phyloP scores from a whole-genome alignment of 2,329 filamentous ascomycete genomes.

The Verticillium longisporum region DNA sequence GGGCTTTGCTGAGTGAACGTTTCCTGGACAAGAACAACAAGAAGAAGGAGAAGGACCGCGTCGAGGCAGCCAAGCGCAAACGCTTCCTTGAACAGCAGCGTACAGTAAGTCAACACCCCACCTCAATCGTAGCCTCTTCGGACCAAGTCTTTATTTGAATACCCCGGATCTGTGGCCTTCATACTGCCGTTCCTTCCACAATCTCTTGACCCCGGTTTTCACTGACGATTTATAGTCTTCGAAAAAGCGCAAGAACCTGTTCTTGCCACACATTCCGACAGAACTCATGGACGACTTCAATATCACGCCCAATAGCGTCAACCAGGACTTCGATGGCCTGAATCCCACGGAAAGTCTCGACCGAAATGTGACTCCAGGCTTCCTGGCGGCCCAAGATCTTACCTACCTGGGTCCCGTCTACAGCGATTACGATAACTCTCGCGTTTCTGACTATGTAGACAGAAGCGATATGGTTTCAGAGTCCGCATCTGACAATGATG shows the following conservation, averaged over 20 bases:
- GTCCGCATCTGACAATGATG: neutral
- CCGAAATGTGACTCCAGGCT: neutral
- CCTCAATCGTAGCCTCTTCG: neutral
- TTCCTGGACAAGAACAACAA: conserved; percentile 71
- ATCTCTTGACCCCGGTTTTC: neutral
- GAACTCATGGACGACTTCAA: neutral
- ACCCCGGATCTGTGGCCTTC: neutral
- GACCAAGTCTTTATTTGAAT: too few relatives aligned
- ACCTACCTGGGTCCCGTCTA: neutral
- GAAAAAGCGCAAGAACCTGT: neutral
- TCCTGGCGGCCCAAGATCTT: neutral
- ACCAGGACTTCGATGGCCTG: neutral
- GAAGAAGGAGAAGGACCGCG: conserved; percentile 40
- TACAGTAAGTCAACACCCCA: neutral
- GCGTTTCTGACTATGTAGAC: neutral
- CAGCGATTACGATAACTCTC: neutral
- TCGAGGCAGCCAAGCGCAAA: neutral
- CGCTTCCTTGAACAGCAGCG: neutral
- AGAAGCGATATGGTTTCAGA: neutral
- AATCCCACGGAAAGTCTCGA: neutral
- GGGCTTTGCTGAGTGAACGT: conserved; percentile 68
- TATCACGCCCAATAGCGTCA: neutral
- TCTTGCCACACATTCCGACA: neutral
- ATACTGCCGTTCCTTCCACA: neutral
- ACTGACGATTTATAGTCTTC: neutral